phyloP scores from a whole-genome alignment of 140 eudicot genomes.

The Stevia rebaudiana region DNA sequence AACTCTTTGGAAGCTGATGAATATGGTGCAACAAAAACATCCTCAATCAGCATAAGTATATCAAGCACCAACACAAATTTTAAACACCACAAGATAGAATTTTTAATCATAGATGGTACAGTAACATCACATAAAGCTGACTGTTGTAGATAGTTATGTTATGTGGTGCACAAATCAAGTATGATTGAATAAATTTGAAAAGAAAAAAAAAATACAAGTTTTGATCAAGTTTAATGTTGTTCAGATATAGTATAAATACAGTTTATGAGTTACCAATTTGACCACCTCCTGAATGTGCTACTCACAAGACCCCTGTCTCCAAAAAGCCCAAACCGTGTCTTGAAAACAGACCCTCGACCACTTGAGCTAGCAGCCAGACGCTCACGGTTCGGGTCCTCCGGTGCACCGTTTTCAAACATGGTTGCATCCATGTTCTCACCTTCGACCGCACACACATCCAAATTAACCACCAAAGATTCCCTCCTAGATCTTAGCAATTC shows the following conservation, averaged over 20 bases:
- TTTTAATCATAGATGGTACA: background rate
- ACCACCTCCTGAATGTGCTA: slow-evolving; percentile 51
- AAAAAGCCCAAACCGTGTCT: slow-evolving; percentile 43
- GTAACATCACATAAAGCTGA: background rate
- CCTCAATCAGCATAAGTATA: background rate
- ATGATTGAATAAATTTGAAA: background rate
- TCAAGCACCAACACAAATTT: background rate
- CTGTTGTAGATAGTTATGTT: background rate
- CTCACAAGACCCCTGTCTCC: slow-evolving; percentile 47
- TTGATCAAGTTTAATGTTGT: background rate
- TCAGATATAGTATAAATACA: background rate
- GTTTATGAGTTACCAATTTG: slow-evolving; percentile 15
- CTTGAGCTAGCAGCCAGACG: slow-evolving; percentile 17
- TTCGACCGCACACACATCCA: slow-evolving; percentile 49
- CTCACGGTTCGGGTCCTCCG: slow-evolving; percentile 36
- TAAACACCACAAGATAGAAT: background rate
- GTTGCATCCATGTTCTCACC: slow-evolving; percentile 38
- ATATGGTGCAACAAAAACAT: background rate
- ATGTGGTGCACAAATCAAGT: background rate
- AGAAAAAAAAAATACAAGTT: background rate
- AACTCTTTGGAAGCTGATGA: background rate
- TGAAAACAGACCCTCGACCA: slow-evolving; percentile 39
- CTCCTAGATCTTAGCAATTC: slow-evolving; percentile 56
- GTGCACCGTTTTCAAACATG: slow-evolving; percentile 46
- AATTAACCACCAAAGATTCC: slow-evolving; percentile 47